Evolutionary conservation across 148 eudicot genomes (phyloP).

Genomic region (Amaranthus cruentus): DNA sequence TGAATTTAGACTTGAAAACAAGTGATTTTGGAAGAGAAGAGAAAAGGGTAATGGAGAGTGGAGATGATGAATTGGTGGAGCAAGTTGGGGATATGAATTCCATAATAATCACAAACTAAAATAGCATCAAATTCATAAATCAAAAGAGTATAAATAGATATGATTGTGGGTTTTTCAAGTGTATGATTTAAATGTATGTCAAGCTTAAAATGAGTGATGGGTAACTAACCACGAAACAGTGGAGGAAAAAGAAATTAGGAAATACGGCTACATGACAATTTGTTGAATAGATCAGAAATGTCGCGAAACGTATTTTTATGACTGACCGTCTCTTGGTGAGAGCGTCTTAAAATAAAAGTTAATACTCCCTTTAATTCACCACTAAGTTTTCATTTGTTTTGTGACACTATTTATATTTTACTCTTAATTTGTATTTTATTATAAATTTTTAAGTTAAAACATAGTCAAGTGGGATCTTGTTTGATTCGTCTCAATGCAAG

Average conservation of each 20-base stretch:
- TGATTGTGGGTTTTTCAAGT: background rate
- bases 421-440: too few relatives aligned
- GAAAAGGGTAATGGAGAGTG: slow-evolving; percentile 2
- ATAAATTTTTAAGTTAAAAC: too few relatives aligned
- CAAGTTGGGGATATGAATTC: slow-evolving; percentile 20
- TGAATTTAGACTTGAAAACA: slow-evolving; percentile 4
- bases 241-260: background rate
- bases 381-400: too few relatives aligned
- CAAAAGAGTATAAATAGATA: background rate
- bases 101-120: slow-evolving; percentile 16
- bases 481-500: too few relatives aligned
- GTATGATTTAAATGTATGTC: background rate
- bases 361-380: too few relatives aligned
- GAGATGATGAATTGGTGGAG: slow-evolving; percentile 15
- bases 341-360: too few relatives aligned
- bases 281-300: background rate
- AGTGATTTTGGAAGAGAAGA: slow-evolving; percentile 2
- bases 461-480: too few relatives aligned
- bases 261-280: background rate
- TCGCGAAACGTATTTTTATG: background rate
- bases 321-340: too few relatives aligned
- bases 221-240: slow-evolving; percentile 11
- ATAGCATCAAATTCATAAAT: background rate
- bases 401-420: too few relatives aligned
- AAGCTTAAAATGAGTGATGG: slow-evolving; percentile 26